Evolutionary conservation across 2,329 filamentous ascomycete species (phyloP).

Genomic region (Ramularia endophylla): DNA sequence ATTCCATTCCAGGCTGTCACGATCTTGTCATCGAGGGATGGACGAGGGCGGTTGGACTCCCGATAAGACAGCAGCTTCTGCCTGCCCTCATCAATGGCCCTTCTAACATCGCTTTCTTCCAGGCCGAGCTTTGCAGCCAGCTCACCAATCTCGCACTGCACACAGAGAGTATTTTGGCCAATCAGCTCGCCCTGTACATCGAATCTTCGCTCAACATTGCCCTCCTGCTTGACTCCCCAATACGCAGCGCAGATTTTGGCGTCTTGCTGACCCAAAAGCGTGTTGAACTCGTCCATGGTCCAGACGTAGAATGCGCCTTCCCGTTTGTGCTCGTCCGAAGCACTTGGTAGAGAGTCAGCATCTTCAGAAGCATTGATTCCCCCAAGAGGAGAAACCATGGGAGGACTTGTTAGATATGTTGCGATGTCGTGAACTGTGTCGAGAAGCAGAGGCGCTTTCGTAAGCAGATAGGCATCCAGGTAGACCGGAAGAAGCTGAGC

Average conservation of each 20-base stretch:
- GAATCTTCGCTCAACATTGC: constrained; percentile 75
- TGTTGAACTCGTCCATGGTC: constrained; percentile 80
- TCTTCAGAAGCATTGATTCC: constrained; percentile 87
- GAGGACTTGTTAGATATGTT: constrained; percentile 71
- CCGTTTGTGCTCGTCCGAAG: constrained; percentile 71
- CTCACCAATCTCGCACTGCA: constrained; percentile 61
- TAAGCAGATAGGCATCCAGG: constrained; percentile 74
- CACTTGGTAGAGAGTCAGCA: constrained; percentile 72
- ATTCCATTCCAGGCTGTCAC: constrained; percentile 85
- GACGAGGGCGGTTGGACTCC: constrained; percentile 66
- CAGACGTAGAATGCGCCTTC: constrained; percentile 95
- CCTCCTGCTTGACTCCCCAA: constrained; percentile 76
- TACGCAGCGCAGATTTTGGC: constrained; percentile 72
- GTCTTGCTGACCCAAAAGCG: constrained; percentile 63
- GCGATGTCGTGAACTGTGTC: constrained; percentile 75
- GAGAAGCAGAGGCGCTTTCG: constrained; percentile 64
- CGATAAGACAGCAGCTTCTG: constrained; percentile 65
- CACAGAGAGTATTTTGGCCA: constrained; percentile 80
- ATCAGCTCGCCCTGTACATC: constrained; percentile 93
- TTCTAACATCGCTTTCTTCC: constrained; percentile 57
- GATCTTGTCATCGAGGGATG: constrained; percentile 81
- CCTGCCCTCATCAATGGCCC: constrained; percentile 61
- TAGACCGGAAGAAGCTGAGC: constrained; percentile 78
- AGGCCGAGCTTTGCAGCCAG: constrained; percentile 71
- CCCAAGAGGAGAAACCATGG: constrained; percentile 61